Base-by-base conservation (phyloP, 2,329 filamentous ascomycete species). In the Thelonectria discophora region DNA sequence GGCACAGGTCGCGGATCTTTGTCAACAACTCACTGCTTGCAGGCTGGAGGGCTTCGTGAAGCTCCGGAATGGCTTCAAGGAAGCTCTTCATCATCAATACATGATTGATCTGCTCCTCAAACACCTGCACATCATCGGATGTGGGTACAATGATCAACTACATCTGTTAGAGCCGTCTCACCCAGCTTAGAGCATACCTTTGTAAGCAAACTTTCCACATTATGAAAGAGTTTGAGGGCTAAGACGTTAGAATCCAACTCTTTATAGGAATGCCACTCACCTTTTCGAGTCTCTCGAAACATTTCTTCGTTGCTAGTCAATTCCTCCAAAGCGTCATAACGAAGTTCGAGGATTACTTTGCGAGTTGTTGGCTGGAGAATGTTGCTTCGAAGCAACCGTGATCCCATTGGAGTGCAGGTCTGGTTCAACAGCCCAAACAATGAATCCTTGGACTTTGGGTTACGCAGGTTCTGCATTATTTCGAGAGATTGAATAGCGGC, bases 41-140 rank as follows among this genome's bases (percentile, higher is more conserved):
- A 18, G 88, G 84, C 2, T 79, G 79, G 18, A 98, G 79, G 1
- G 90, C 88, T 66, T 90, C 84, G 65, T 88, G 88, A 0, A 97
- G 76, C 0, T 87, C 83, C 3, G 83, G 82, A 32, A 96, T 86
- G 1, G 88, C 86, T 51, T 84, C 82, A 0, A 96, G 81, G 66
- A 94, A 97, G 24, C 88, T 88, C 73, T 97, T 97, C 30, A 97
- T 79, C 83, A 93, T 90, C 45, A 98, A 87, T 7, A 97, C 84
- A 69, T 94, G 88, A 70, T 97, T 97, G 70, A 97, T 89, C 3
- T 91, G 89, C 66, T 94, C 90, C 73, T 97, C 93, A 0, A 89
- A 89, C 53, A 87, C 85, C 55, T 87, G 81, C 12, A 95, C 82
- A 1, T 88, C 88, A 0, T 84, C 79, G 62, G 89, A 86, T 1